Base-by-base conservation (phyloP, 177 flowering plant genomes). In the Vitis hybrid region DNA sequence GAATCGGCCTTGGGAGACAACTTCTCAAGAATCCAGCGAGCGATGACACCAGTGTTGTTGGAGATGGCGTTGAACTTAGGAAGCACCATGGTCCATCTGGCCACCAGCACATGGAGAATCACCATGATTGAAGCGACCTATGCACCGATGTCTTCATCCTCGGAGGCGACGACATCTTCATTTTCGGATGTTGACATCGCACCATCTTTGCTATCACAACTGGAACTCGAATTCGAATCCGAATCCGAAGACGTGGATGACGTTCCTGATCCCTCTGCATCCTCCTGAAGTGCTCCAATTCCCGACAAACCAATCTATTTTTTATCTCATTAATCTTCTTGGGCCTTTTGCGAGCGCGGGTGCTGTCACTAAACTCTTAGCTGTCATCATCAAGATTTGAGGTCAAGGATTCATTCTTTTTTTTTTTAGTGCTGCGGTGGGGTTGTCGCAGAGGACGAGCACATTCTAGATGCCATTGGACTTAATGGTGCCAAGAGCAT, bases 51-150 rank as follows among this genome's bases (percentile, higher is more conserved):
- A 11, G 90, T 77, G 81, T 95, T 93, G 2, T 96, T 98, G 4
- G 98, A 81, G 15, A 91, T 91, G 33, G 92, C 99, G 72, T 95
- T 90, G 86, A 95, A 93, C 82, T 95, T 95, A 33, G 94, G 80
- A 38, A 95, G 83, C 58, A 95, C 89, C 58, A 92, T 85, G 31
- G 89, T 89, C 11, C 96, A 96, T 51, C 98, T 79, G 15, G 97
- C 90, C 56, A 95, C 99, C 71, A 91, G 76, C 19, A 91, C 99
- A 72, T 95, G 90, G 19, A 95, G 75, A 60, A 95, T 95, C 85
- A 97, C 96, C 97, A 95, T 95, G 28, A 24, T 24, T 0, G 28
- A 24, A 24, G 28, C 28, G 0, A 2, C 28, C 28, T 24, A 24
- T 24, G 3, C 3, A 24, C 28, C 0, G 0, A 3, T 24, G 28